These are phyloP conservation scores for Aspergillus sp. DNA, from an alignment of 2,329 filamentous ascomycete genomes.

Conservation along the genomic window DNA sequence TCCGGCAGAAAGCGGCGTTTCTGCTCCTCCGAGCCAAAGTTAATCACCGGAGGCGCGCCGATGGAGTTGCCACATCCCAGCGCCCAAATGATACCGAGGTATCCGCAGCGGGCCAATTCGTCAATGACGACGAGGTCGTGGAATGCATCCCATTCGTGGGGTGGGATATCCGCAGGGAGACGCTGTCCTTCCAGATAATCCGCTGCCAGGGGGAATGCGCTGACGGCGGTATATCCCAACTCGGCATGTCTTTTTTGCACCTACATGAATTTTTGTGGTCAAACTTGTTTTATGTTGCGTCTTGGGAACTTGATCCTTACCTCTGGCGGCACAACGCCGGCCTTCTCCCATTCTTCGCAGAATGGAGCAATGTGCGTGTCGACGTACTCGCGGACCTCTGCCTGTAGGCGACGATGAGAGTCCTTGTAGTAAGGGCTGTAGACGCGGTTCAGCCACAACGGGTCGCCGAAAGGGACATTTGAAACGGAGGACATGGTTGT, in stretches of 20 bases:
- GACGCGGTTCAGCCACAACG: slow-evolving; percentile 22
- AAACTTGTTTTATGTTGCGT: neutral
- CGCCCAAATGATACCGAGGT: slow-evolving; percentile 31
- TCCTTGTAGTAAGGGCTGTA: slow-evolving; percentile 24
- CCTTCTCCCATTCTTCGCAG: slow-evolving; percentile 26
- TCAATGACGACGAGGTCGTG: slow-evolving; percentile 39
- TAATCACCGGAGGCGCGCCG: slow-evolving; percentile 31
- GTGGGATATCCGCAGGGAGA: slow-evolving; percentile 27
- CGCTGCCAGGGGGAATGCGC: slow-evolving; percentile 17
- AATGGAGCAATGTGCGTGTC: slow-evolving; percentile 24
- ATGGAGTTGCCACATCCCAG: slow-evolving; percentile 33
- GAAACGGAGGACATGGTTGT: neutral
- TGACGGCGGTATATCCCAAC: slow-evolving; percentile 21
- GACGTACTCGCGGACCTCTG: slow-evolving; percentile 24
- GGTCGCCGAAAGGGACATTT: slow-evolving; percentile 22
- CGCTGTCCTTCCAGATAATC: slow-evolving; percentile 18
- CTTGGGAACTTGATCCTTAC: slow-evolving; percentile 11
- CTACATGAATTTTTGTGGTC: slow-evolving; percentile 1
- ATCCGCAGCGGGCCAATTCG: slow-evolving; percentile 36
- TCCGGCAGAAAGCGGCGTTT: slow-evolving; percentile 54
- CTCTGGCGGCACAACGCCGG: slow-evolving; percentile 23
- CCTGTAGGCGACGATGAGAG: slow-evolving; percentile 21
- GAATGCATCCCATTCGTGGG: slow-evolving; percentile 37
- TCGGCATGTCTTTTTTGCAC: slow-evolving; percentile 18
- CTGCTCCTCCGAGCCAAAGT: slow-evolving; percentile 29